Base-by-base conservation (phyloP, 305 asterid species). In the Caryopteris hybrid region DNA sequence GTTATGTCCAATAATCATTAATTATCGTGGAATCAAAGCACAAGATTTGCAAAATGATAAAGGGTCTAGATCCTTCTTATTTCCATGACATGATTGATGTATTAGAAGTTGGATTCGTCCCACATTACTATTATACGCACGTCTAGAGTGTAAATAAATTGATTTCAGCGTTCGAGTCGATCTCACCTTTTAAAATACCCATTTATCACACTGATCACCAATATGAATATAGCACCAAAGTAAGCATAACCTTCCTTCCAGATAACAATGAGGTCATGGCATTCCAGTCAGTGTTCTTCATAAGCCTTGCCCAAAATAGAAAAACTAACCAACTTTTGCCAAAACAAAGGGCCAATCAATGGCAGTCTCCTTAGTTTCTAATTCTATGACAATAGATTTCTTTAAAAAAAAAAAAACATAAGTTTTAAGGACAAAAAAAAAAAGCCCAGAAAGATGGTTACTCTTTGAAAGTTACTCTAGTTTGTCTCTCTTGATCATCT, bases 171-270 rank as follows among this genome's bases (percentile, higher is more conserved):
- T n/a, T n/a, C n/a, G n/a, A n/a, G n/a, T n/a, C n/a, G n/a, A n/a
- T n/a, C n/a, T n/a, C n/a, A n/a, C n/a, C n/a, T n/a, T n/a, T n/a
- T n/a, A n/a, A n/a, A n/a, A n/a, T n/a, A n/a, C 29, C 96, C 96
- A 95, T 89, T 53, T 68, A 71, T 66, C 71, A 75, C 62, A 70
- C 21, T 27, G 4, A 23, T 7, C 5, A 66, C 2, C 21, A 42
- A 33, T 12, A 20, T 48, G 13, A 27, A 18, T 12, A n/a, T 27
- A 13, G 17, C 42, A 29, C n/a, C 42, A 25, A 29, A 14, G 14
- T 55, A 55, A 55, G n/a, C 59, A 25, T 52, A 52, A 22, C 23
- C 17, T 22, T 36, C 2, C 12, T 23, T 23, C 9, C 7, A 22
- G 36, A 13, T 13, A 50, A 11, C n/a, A 16, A 38, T 20, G 48